Conservation (phyloP, 495 filamentous ascomycete species). For the Collariella sp. region DNA sequence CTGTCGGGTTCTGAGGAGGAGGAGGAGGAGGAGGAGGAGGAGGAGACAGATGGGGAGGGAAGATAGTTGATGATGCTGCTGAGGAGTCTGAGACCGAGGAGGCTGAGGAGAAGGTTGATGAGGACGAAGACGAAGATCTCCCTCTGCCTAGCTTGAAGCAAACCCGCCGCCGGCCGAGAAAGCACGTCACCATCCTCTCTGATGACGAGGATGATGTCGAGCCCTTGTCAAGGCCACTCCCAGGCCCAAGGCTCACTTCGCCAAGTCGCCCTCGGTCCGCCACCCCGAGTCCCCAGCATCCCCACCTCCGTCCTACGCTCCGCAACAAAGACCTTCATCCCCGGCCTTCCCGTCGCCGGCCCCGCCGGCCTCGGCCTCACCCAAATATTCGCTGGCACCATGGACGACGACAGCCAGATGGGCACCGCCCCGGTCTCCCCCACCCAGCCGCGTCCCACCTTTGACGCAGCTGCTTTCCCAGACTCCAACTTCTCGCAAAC, state of each 20-base stretch:
- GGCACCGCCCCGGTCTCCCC: slow-evolving; percentile 26
- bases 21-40: slow-evolving; percentile 24
- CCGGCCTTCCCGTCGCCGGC: slow-evolving; percentile 45
- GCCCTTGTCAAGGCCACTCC: slow-evolving; percentile 41
- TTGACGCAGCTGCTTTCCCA: slow-evolving; percentile 32
- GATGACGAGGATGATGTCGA: slow-evolving; percentile 65
- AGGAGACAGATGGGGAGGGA: slow-evolving; percentile 24
- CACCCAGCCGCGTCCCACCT: slow-evolving; percentile 33
- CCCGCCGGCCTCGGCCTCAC: slow-evolving; percentile 66
- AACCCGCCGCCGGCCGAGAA: slow-evolving; percentile 31
- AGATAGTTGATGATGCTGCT: slow-evolving; percentile 32
- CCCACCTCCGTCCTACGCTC: slow-evolving; percentile 49
- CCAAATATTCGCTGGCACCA: slow-evolving; percentile 87
- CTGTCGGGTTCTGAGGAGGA: slow-evolving; percentile 43
- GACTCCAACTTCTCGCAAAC: slow-evolving; percentile 43
- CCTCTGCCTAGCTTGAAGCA: slow-evolving; percentile 34
- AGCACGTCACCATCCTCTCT: slow-evolving; percentile 40
- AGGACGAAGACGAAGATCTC: slow-evolving; percentile 31
- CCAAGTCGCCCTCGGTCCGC: slow-evolving; percentile 31
- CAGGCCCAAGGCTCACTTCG: slow-evolving; percentile 27
- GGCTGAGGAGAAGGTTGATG: slow-evolving; percentile 29
- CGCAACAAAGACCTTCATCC: slow-evolving; percentile 52
- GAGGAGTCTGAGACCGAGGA: slow-evolving; percentile 36
- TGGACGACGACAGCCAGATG: slow-evolving; percentile 59
- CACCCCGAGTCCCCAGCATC: slow-evolving; percentile 35